phyloP scores from a whole-genome alignment of 2,329 filamentous ascomycete species.

The Trichothecium sympodiale region DNA sequence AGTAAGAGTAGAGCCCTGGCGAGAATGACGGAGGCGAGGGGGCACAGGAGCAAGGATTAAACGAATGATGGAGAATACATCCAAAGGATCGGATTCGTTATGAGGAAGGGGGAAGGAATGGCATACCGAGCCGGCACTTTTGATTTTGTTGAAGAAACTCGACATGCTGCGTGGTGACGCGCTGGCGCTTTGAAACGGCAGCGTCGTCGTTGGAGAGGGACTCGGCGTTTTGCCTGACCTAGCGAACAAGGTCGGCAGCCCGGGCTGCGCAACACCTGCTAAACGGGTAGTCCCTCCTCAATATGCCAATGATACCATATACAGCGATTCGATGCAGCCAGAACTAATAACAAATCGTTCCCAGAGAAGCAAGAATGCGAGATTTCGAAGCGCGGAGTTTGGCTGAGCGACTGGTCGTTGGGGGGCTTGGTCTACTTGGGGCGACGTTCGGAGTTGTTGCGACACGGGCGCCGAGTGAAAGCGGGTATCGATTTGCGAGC shows the following conservation, averaged over 20 bases:
- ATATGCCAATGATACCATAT: too few relatives aligned
- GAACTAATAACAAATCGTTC: too few relatives aligned
- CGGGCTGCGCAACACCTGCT: conserved; percentile 24
- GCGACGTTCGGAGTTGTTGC: too few relatives aligned
- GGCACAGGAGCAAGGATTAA: conserved; percentile 3
- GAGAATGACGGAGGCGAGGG: conserved; percentile 5
- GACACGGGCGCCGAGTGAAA: too few relatives aligned
- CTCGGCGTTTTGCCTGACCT: conserved; percentile 3
- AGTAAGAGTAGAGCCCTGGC: conserved; percentile 14
- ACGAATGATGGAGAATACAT: neutral
- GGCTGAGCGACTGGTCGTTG: too few relatives aligned
- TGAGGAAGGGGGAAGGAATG: conserved; percentile 3
- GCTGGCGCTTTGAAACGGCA: conserved; percentile 1
- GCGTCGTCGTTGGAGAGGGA: conserved; percentile 4
- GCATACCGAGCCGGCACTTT: conserved; percentile 43
- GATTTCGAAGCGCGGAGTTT: too few relatives aligned
- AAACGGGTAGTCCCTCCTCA: conserved; percentile 10
- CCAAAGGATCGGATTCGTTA: neutral
- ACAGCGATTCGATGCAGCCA: too few relatives aligned
- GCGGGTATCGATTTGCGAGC: too few relatives aligned
- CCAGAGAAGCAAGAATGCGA: too few relatives aligned
- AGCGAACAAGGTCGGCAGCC: conserved; percentile 16
- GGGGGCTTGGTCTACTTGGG: too few relatives aligned
- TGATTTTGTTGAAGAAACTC: conserved; percentile 49
- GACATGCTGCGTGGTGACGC: conserved; percentile 29